Evolutionary conservation across 2,329 filamentous ascomycete species (phyloP), one percentile per base, ranked within the genome.

Genomic region (Neoscytalidium dimidiatum): DNA sequence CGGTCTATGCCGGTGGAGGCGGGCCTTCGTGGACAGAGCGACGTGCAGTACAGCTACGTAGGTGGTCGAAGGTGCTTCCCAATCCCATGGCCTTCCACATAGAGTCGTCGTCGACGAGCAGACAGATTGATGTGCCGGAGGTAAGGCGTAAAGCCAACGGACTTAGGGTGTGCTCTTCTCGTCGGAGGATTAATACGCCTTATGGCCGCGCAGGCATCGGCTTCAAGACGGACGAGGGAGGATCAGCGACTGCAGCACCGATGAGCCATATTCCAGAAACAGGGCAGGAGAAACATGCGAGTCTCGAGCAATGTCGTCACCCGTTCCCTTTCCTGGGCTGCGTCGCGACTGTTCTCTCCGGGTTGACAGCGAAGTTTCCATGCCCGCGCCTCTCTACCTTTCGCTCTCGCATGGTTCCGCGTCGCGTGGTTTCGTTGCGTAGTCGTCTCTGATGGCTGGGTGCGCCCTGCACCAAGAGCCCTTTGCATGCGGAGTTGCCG

Each of bases 281-380:
- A 53, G 31, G 51, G 51, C 51, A 53, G 51, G 14, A 6, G 49
- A 14, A 31, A 33, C 49, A 31, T 21, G 31, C 17, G 11, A 26
- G 33, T 56, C 52, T 41, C 13, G 52, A n/a, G n/a, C n/a, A 41
- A 19, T 56, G 33, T 41, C 52, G 52, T 56, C 52, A 56, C 52
- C 51, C 49, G 17, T 14, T 41, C 9, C 38, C 38, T 8, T 26
- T 9, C 14, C 6, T 26, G 44, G 19, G 44, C 29, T 35, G 49
- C 23, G 29, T 35, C 2, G 46, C 46, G 11, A 28, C 26, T n/a
- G 9, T 14, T 14, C 35, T 4, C 35, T 11, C 35, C 11, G 4
- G n/a, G n/a, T n/a, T n/a, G n/a, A n/a, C 35, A 38, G 13, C 7
- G 1, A 11, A 38, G 38, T 41, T 14, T 11, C 38, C n/a, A 41